Conservation (phyloP, 2,329 filamentous ascomycete species). For the Aspergillus neotritici region DNA sequence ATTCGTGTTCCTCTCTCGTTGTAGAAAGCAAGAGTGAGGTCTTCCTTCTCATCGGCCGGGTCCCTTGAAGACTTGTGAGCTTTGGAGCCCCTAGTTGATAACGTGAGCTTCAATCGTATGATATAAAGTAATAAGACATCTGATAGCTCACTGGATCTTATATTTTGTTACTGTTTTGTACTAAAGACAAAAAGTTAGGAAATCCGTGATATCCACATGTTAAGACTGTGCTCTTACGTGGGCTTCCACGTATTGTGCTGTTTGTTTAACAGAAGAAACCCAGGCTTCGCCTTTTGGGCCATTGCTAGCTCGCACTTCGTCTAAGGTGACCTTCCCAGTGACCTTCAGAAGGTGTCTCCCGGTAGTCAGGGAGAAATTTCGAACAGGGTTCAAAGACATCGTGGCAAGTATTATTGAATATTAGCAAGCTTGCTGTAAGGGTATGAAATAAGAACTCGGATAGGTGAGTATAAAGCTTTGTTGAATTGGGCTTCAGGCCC, state of each 20-base stretch:
- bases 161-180: not conserved
- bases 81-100: too few species aligned
- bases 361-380: not conserved
- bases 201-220: too few species aligned
- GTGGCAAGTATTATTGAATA: too few species aligned
- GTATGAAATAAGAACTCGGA: too few species aligned
- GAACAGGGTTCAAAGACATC: not conserved
- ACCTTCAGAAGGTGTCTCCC: not conserved
- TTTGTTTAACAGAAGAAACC: not conserved
- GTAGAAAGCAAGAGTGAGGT: not conserved
- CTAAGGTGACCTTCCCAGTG: not conserved
- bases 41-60: not conserved
- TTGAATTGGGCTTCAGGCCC: too few species aligned
- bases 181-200: not conserved
- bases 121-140: too few species aligned
- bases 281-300: not conserved
- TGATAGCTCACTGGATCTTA: not conserved
- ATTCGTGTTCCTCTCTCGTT: not conserved
- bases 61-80: constrained; percentile 1
- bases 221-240: too few species aligned
- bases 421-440: too few species aligned
- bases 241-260: not conserved
- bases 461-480: too few species aligned
- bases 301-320: not conserved
- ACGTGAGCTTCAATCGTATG: too few species aligned